phyloP scores from a whole-genome alignment of 805 yeast species.

The Zygosaccharomyces bailii region DNA sequence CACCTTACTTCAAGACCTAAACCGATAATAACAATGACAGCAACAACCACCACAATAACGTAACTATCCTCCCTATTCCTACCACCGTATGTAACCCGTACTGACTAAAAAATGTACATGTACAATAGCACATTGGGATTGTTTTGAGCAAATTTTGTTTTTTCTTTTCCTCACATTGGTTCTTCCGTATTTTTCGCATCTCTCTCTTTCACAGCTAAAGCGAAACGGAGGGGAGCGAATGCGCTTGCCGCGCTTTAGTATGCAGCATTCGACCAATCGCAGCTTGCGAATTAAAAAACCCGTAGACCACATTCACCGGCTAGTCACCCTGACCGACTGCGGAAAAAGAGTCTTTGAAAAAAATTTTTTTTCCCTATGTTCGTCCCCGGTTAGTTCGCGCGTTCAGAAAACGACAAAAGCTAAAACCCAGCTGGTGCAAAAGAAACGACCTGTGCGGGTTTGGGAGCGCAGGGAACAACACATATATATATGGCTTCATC shows the following conservation, averaged over 20 bases:
- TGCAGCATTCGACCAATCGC: background rate
- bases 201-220: background rate
- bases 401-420: background rate
- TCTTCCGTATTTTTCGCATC: background rate
- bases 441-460: background rate
- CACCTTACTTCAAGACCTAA: background rate
- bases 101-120: background rate
- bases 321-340: background rate
- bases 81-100: background rate
- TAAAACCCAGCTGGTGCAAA: constrained; percentile 1
- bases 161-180: background rate
- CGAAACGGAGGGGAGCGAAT: background rate
- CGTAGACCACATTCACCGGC: background rate
- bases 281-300: background rate
- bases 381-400: background rate
- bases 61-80: background rate
- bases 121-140: background rate
- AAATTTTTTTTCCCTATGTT: background rate
- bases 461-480: background rate
- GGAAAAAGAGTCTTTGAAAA: background rate
- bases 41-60: too few species aligned
- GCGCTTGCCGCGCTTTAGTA: background rate
- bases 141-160: background rate
- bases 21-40: too few species aligned
- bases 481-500: constrained; percentile 5